phyloP scores from a whole-genome alignment of 1,284 basidiomycete species.

The Pseudomicrostroma phylloplanum region DNA sequence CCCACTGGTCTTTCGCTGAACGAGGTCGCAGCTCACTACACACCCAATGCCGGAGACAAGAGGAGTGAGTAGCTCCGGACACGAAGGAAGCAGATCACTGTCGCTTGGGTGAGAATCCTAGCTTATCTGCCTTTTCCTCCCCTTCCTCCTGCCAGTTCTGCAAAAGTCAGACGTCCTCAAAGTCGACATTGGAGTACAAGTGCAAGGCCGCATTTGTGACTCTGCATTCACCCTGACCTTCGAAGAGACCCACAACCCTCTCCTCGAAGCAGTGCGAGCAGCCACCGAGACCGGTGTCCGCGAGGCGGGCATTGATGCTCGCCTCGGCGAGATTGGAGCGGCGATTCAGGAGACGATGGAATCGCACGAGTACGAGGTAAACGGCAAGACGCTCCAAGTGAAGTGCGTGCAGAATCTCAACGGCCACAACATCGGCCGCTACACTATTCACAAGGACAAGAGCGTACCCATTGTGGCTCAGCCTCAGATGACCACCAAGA shows the following conservation, averaged over 20 bases:
- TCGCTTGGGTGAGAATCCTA: not conserved
- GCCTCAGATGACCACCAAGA: slow-evolving; percentile 75
- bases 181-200: slow-evolving; percentile 95
- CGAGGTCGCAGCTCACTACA: slow-evolving; percentile 92
- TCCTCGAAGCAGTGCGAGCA: slow-evolving; percentile 84
- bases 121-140: slow-evolving; percentile 3
- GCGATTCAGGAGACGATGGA: slow-evolving; percentile 98
- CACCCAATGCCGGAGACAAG: slow-evolving; percentile 90
- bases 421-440: slow-evolving; percentile 48
- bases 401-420: slow-evolving; percentile 49
- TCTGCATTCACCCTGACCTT: slow-evolving; percentile 90
- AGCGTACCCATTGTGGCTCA: slow-evolving; percentile 79
- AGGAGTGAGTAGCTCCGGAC: slow-evolving; percentile 50
- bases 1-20: slow-evolving; percentile 95
- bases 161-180: slow-evolving; percentile 82
- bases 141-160: slow-evolving; percentile 57
- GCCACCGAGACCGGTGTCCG: slow-evolving; percentile 81
- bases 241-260: slow-evolving; percentile 80
- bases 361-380: slow-evolving; percentile 89
- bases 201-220: slow-evolving; percentile 86
- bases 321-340: slow-evolving; percentile 85
- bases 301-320: slow-evolving; percentile 82
- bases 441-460: slow-evolving; percentile 58
- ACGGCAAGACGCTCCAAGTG: slow-evolving; percentile 69
- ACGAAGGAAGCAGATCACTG: no score